Percentiles rank a stretch among this genome's conserved stretches.
These are phyloP conservation scores for Fusarium drepaniforme DNA, from an alignment of 2,329 filamentous ascomycete genomes.

Conservation along the genomic window DNA sequence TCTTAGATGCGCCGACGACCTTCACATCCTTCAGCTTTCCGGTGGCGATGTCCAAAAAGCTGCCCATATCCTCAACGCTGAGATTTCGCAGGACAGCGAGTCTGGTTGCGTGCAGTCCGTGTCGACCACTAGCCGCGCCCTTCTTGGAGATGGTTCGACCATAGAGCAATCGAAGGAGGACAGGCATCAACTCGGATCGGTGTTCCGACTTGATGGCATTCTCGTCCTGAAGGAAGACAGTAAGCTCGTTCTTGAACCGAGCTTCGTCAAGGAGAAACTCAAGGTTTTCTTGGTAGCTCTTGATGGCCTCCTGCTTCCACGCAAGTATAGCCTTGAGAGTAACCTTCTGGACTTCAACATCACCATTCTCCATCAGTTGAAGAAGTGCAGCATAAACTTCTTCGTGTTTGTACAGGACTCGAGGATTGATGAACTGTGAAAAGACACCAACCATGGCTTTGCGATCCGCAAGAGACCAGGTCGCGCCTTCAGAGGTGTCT, in stretches of 20 bases:
- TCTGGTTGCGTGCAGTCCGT: slow-evolving; percentile 84
- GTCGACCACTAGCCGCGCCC: slow-evolving; percentile 79
- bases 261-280: slow-evolving; percentile 90
- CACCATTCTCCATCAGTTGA: slow-evolving; percentile 85
- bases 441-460: slow-evolving; percentile 87
- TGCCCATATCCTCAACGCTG: slow-evolving; percentile 77
- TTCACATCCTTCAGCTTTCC: slow-evolving; percentile 74
- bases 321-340: slow-evolving; percentile 87
- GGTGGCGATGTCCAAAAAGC: slow-evolving; percentile 86
- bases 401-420: slow-evolving; percentile 80
- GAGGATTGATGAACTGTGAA: slow-evolving; percentile 87
- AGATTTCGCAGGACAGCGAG: slow-evolving; percentile 86
- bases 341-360: slow-evolving; percentile 88
- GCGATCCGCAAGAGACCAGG: slow-evolving; percentile 83
- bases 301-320: slow-evolving; percentile 86
- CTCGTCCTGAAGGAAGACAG: slow-evolving; percentile 84
- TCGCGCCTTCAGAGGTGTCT: slow-evolving; percentile 50
- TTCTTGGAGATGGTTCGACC: slow-evolving; percentile 89
- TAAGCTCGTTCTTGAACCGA: slow-evolving; percentile 93
- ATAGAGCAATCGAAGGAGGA: slow-evolving; percentile 89
- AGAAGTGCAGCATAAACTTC: slow-evolving; percentile 84
- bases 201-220: slow-evolving; percentile 81
- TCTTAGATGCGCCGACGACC: slow-evolving; percentile 66
- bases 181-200: slow-evolving; percentile 80
- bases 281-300: slow-evolving; percentile 86